Base-by-base conservation (phyloP, 139 green algal species). In the Picochlorum sp. region DNA sequence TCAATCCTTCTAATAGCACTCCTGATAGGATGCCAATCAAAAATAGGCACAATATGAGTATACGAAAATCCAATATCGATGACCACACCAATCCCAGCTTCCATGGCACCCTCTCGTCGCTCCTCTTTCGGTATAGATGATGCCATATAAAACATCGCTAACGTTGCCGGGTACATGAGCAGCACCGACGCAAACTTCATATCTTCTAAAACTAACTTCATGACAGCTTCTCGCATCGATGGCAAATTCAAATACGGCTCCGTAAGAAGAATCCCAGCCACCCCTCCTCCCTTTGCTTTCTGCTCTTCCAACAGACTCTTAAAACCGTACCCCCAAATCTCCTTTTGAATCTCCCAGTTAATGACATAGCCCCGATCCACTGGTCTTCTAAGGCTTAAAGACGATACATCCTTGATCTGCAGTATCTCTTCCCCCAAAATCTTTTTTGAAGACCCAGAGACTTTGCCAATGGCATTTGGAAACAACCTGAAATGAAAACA, bases 351-450 rank as follows among this genome's bases (percentile, higher is more conserved):
- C 6, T 94, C 84, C 74, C 74, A 85, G 56, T 84, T 87, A 9
- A 94, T 80, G n/a, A 95, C 59, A 64, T 90, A 95, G 13, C 89
- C 89, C 38, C 87, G 76, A 69, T 96, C 87, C 47, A 90, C 61
- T 18, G 87, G 87, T 4, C 89, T 68, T 4, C 80, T 68, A 24
- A 95, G 18, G 6, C 30, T 69, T 20, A 96, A 62, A 3, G 79
- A 78, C 1, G 80, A 83, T 1, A 95, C 69, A 65, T 95, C 89
- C 13, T 78, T 74, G 15, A 56, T 58, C 3, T 71, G 67, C 13
- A 87, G 56, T 23, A 96, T 64, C 16, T 74, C 69, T 24, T 90
- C 79, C 1, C 78, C 86, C 2, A 92, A 57, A 23, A 87, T 75
- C 15, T 44, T 37, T 23, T 77, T 32, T 2, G 79, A 66, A 60